Conservation (phyloP, 2,329 filamentous ascomycete genomes). For the Pyrenochaeta sp. region DNA sequence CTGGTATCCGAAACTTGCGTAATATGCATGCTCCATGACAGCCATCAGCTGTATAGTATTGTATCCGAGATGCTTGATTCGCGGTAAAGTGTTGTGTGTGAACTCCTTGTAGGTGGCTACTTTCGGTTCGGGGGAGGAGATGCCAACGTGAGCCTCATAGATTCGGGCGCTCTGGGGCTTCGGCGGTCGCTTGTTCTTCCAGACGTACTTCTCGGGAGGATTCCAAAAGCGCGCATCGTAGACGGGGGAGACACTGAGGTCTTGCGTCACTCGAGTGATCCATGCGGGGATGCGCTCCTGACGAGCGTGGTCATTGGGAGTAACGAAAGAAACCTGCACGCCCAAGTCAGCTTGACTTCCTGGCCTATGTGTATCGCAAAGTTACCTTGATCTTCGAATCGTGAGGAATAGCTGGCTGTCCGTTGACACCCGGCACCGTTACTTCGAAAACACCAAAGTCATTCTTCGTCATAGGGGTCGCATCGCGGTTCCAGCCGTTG, state of each 20-base stretch:
- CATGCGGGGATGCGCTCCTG: constrained; percentile 92
- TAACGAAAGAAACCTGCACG: constrained; percentile 78
- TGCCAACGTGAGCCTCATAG: constrained; percentile 98
- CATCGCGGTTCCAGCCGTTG: constrained; percentile 87
- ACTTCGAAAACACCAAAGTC: constrained; percentile 88
- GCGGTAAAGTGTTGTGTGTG: constrained; percentile 87
- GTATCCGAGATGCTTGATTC: constrained; percentile 90
- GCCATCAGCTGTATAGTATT: constrained; percentile 99
- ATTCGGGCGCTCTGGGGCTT: constrained; percentile 89
- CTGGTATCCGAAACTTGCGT: constrained; percentile 98
- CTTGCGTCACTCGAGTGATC: constrained; percentile 98
- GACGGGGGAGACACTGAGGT: constrained; percentile 84
- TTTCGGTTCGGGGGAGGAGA: constrained; percentile 87
- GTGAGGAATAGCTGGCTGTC: constrained; percentile 82
- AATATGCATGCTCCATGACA: constrained; percentile 99
- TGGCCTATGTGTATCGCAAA: neutral
- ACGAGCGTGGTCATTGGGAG: constrained; percentile 76
- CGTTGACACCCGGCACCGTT: constrained; percentile 74
- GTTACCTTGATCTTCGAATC: constrained; percentile 94
- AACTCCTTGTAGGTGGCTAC: constrained; percentile 98
- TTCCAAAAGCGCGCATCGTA: constrained; percentile 99
- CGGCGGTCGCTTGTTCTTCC: constrained; percentile 82
- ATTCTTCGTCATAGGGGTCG: constrained; percentile 88
- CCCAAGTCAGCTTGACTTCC: neutral
- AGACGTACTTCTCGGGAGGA: constrained; percentile 82